phyloP scores from a whole-genome alignment of 495 filamentous ascomycete species.

The Penicillium fimorum region DNA sequence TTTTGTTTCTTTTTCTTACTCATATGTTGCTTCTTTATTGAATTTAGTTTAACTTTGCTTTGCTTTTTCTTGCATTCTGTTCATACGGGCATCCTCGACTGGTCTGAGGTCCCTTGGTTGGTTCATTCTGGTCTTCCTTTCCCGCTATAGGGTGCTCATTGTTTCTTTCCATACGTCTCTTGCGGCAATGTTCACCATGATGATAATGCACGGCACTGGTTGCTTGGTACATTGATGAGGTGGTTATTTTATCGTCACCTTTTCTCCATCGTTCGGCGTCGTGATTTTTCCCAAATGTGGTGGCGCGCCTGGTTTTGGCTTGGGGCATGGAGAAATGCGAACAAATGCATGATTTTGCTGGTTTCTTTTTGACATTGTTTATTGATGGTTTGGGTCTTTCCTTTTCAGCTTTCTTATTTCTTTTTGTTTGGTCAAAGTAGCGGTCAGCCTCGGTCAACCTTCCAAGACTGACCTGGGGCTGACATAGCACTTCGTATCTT shows the following conservation, averaged over 20 bases:
- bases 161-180: constrained; percentile 15
- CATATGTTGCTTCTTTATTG: constrained; percentile 6
- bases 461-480: not conserved
- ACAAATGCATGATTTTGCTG: constrained; percentile 7
- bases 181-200: constrained; percentile 12
- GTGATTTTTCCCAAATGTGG: constrained; percentile 21
- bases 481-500: not conserved
- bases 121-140: constrained; percentile 15
- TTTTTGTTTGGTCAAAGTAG: not conserved
- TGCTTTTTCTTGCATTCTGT: constrained; percentile 19
- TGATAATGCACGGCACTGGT: constrained; percentile 23
- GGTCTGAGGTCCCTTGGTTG: constrained; percentile 26
- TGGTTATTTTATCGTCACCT: constrained; percentile 6
- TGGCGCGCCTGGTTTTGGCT: constrained; percentile 11
- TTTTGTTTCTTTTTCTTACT: constrained; percentile 5
- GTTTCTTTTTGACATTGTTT: not conserved
- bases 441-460: not conserved
- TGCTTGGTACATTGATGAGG: constrained; percentile 22
- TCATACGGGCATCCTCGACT: constrained; percentile 23
- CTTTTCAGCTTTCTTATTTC: not conserved
- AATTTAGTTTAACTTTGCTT: constrained; percentile 1
- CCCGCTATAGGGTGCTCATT: constrained; percentile 17
- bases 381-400: not conserved
- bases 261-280: constrained; percentile 32
- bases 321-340: constrained; percentile 5